Conservation (phyloP, 441 rosid genomes). For the Adansonia grandidieri region DNA sequence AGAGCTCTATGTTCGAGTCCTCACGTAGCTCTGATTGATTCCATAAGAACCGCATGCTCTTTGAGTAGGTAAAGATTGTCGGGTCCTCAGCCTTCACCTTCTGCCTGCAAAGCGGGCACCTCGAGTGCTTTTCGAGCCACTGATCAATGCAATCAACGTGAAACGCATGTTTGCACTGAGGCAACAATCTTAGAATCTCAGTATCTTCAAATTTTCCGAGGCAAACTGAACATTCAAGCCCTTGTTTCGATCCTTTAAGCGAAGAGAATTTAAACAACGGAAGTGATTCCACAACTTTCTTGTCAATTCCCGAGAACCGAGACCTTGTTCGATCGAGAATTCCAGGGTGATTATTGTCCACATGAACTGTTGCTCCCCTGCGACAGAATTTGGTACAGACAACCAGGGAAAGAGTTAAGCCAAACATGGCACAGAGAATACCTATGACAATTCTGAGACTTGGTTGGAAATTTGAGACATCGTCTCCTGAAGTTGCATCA, state of each 20-base stretch:
- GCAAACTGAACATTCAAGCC: slow-evolving; percentile 70
- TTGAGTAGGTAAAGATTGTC: slow-evolving; percentile 46
- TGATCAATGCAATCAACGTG: slow-evolving; percentile 64
- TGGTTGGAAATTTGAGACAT: slow-evolving; percentile 56
- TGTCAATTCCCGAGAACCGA: slow-evolving; percentile 70
- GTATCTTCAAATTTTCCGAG: slow-evolving; percentile 58
- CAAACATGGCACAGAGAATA: slow-evolving; percentile 65
- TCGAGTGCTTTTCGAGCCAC: slow-evolving; percentile 58
- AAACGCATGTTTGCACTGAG: slow-evolving; percentile 65
- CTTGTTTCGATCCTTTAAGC: slow-evolving; percentile 58
- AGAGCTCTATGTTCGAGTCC: slow-evolving; percentile 63
- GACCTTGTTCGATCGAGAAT: slow-evolving; percentile 41
- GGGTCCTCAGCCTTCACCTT: slow-evolving; percentile 57
- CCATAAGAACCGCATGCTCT: slow-evolving; percentile 57
- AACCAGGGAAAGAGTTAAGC: slow-evolving; percentile 57
- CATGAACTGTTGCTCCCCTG: slow-evolving; percentile 28
- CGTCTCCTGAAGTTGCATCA: slow-evolving; percentile 31
- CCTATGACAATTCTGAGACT: slow-evolving; percentile 78
- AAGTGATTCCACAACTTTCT: slow-evolving; percentile 58
- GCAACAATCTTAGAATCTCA: slow-evolving; percentile 56
- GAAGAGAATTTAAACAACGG: slow-evolving; percentile 67
- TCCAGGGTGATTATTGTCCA: slow-evolving; percentile 19
- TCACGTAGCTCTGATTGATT: slow-evolving; percentile 35
- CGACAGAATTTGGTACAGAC: slow-evolving; percentile 74
- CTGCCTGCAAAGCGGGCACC: slow-evolving; percentile 33